phyloP scores from a whole-genome alignment of 768 basidiomycete genomes.

The Serendipita sp. region DNA sequence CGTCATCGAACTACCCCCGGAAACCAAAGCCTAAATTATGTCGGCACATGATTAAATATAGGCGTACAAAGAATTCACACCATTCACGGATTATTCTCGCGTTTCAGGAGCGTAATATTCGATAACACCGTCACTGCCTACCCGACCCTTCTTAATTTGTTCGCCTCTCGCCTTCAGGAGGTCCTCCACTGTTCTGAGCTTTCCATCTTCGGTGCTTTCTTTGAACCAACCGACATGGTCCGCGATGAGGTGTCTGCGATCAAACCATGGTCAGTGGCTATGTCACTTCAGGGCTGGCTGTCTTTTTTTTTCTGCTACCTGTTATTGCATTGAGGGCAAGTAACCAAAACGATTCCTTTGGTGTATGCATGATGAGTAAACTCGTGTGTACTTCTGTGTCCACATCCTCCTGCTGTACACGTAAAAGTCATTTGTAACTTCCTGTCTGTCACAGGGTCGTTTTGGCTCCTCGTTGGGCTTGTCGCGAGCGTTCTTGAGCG shows the following conservation, averaged over 20 bases:
- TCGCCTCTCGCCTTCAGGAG: slow-evolving; percentile 68
- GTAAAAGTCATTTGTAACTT: slow-evolving; percentile 51
- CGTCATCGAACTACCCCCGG: slow-evolving; percentile 20
- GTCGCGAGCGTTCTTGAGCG: no score
- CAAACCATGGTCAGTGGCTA: background rate
- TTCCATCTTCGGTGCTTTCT: slow-evolving; percentile 55
- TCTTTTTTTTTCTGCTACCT: slow-evolving; percentile 37
- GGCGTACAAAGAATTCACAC: background rate
- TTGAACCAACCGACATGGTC: slow-evolving; percentile 91
- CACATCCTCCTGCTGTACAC: slow-evolving; percentile 62
- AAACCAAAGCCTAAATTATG: slow-evolving; percentile 9
- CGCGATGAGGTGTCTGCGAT: slow-evolving; percentile 60
- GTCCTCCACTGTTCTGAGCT: slow-evolving; percentile 67
- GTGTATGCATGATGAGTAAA: slow-evolving; percentile 78
- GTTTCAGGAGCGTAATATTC: slow-evolving; percentile 26
- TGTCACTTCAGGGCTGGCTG: background rate
- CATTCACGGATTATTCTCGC: background rate
- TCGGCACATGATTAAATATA: background rate
- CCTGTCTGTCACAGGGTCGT: background rate
- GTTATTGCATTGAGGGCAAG: slow-evolving; percentile 83
- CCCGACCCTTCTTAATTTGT: slow-evolving; percentile 38
- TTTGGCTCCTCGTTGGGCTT: no score
- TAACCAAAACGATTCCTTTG: slow-evolving; percentile 74
- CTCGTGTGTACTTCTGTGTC: slow-evolving; percentile 68
- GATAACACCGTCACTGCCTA: slow-evolving; percentile 35